Evolutionary conservation across 768 basidiomycete genomes (phyloP).

Genomic region (Cyclocybe aegerita): DNA sequence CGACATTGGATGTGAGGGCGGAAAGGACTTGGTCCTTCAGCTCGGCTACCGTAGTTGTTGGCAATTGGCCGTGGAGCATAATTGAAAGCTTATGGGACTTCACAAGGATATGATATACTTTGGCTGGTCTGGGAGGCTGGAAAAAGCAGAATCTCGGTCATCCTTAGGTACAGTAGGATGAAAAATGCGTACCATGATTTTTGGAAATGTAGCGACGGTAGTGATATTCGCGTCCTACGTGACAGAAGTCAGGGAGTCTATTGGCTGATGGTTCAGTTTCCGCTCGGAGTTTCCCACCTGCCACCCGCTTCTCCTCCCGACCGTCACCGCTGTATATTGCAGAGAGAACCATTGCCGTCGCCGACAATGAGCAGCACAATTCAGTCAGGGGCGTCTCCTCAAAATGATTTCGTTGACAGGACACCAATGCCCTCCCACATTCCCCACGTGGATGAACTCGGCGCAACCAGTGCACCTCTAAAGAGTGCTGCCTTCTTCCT

Average conservation of each 20-base stretch:
- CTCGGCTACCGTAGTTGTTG: slow-evolving; percentile 51
- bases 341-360: background rate
- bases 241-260: too few species aligned
- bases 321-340: slow-evolving; percentile 8
- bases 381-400: slow-evolving; percentile 46
- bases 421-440: slow-evolving; percentile 61
- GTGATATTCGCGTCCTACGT: too few species aligned
- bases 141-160: background rate
- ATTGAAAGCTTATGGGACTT: slow-evolving; percentile 74
- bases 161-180: too few species aligned
- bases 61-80: slow-evolving; percentile 51
- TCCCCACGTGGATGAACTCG: slow-evolving; percentile 87
- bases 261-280: background rate
- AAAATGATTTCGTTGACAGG: slow-evolving; percentile 57
- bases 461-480: slow-evolving; percentile 86
- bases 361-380: slow-evolving; percentile 49
- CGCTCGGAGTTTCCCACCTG: slow-evolving; percentile 10
- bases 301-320: slow-evolving; percentile 13
- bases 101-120: slow-evolving; percentile 65
- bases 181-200: slow-evolving; percentile 4
- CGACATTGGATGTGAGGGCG: slow-evolving; percentile 55
- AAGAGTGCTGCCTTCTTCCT: slow-evolving; percentile 98
- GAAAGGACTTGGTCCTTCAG: slow-evolving; percentile 64
- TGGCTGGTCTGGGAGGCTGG: slow-evolving; percentile 55
- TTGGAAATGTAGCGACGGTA: too few species aligned